These are phyloP conservation scores for Boletus pseudo-olivaceus DNA, from an alignment of 768 basidiomycete genomes.

Conservation along the genomic window DNA sequence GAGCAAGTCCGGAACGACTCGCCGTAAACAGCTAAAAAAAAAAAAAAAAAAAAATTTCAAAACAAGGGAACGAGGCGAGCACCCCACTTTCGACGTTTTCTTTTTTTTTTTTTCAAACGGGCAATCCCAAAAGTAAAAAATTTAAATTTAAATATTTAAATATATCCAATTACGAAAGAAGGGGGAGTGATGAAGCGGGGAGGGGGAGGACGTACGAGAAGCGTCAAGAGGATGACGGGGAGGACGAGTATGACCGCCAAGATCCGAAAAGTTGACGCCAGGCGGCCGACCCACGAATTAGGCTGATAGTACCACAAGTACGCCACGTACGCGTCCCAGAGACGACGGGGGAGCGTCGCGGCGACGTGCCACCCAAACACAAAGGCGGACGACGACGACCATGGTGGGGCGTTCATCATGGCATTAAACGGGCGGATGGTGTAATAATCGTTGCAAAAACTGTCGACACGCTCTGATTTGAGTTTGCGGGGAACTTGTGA, in stretches of 20 bases:
- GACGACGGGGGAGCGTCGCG: conserved; percentile 31
- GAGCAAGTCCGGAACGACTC: conserved; percentile 10
- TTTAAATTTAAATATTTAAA: neutral
- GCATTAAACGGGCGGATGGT: conserved; percentile 3
- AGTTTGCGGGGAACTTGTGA: neutral
- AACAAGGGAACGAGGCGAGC: conserved; percentile 1
- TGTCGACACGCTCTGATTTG: neutral
- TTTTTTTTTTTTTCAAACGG: neutral
- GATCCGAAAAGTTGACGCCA: conserved; percentile 61
- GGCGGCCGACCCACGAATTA: conserved; percentile 63
- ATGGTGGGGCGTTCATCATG: conserved; percentile 1
- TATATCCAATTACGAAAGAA: conserved; percentile 10
- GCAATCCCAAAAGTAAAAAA: conserved; percentile 2
- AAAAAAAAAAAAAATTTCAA: neutral
- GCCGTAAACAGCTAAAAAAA: conserved; percentile 6
- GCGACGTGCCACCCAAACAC: conserved; percentile 6
- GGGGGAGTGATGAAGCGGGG: conserved; percentile 3
- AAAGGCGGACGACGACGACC: conserved; percentile 21
- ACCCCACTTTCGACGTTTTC: neutral
- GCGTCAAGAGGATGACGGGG: conserved; percentile 56
- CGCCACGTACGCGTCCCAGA: conserved; percentile 61
- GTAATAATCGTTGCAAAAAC: conserved; percentile 3
- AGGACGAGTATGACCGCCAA: conserved; percentile 51
- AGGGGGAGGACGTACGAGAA: conserved; percentile 53
- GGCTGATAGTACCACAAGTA: conserved; percentile 63